Base-by-base conservation (phyloP, 768 basidiomycete species). In the Tephrocybe sp. region DNA sequence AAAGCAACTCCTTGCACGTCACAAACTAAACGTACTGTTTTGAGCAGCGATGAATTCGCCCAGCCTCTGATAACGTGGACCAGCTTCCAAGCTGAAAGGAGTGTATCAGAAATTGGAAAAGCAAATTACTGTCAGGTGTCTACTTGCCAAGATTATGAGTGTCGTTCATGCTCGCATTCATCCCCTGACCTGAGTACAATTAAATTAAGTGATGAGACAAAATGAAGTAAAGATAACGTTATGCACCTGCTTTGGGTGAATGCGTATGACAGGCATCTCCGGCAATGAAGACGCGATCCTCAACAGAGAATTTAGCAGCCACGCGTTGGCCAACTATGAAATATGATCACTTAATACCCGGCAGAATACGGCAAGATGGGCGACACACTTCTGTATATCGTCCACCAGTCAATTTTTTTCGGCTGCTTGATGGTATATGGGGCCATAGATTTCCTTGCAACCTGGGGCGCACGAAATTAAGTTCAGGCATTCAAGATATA, bases 121-220 rank as follows among this genome's bases (percentile, higher is more conserved):
- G 32, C 26, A 5, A 43, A 22, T n/a, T 14, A 13, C 16, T 5
- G 12, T 7, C 34, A 39, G 12, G n/a, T 16, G 8, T 7, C 7
- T 5, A 52, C 66, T 38, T 52, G 78, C 83, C 77, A 19, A 89
- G 74, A 59, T 89, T 89, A 54, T 86, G 86, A 14, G 82, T 76
- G 60, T 89, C 87, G 43, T 80, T 82, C 82, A 88, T 87, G 54
- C 83, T 82, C 7, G 85, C 86, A 57, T 87, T 87, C 85, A 87
- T 84, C 10, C 85, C 87, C 62, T 89, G 87, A 12, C 86, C 82
- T 83, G 50, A 30, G 17, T 39, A 5, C 39, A 13, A 12, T 46
- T 17, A 54, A 1, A 13, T 9, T 26, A 17, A 33, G 0, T 35
- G 4, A 31, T 30, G 7, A 33, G 13, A 7, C 23, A 14, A n/a